These are phyloP conservation scores for Amanita phalloides DNA, from an alignment of 768 basidiomycete species.

Conservation along the genomic window DNA sequence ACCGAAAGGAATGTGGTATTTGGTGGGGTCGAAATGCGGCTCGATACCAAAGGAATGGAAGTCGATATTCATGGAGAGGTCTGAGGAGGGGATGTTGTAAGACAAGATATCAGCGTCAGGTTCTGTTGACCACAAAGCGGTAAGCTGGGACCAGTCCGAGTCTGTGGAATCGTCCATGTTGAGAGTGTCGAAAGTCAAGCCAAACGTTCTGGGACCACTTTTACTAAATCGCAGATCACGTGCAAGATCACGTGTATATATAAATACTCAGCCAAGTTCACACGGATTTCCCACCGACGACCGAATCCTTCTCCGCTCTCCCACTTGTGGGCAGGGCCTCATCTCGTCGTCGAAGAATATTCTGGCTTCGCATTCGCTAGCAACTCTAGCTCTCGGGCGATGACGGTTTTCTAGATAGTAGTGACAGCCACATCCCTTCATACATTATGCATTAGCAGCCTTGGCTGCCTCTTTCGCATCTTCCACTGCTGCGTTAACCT, in stretches of 20 bases:
- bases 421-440: constrained; percentile 43
- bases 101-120: constrained; percentile 27
- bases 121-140: constrained; percentile 34
- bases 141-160: constrained; percentile 46
- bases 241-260: not conserved
- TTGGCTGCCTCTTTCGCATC: constrained; percentile 85
- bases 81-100: constrained; percentile 14
- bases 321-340: not conserved
- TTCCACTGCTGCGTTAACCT: constrained; percentile 91
- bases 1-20: constrained; percentile 12
- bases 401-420: constrained; percentile 74
- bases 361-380: constrained; percentile 65
- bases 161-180: constrained; percentile 24
- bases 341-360: constrained; percentile 33
- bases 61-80: constrained; percentile 50
- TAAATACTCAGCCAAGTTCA: not conserved
- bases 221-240: not conserved
- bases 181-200: not conserved
- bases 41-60: constrained; percentile 54
- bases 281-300: not conserved
- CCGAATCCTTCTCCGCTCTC: not conserved
- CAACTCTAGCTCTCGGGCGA: constrained; percentile 47
- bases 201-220: not conserved
- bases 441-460: constrained; percentile 30
- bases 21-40: constrained; percentile 40